Conservation (phyloP, 2,329 filamentous ascomycete species). For the Penicillium aurantiogriseum region DNA sequence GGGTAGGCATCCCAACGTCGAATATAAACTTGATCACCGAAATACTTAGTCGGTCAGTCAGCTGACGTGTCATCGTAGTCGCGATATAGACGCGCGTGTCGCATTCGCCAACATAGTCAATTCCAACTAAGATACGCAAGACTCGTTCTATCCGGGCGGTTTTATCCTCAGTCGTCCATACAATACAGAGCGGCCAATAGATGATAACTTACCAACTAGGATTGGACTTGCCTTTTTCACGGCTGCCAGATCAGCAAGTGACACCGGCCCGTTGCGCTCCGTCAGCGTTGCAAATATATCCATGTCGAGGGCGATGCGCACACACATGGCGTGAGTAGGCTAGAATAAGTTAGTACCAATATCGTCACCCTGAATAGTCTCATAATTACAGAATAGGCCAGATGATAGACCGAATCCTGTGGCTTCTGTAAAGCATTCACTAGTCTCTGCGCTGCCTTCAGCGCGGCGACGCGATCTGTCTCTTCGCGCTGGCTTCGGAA, state of each 20-base stretch:
- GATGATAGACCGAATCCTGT: not conserved
- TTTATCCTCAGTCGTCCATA: not conserved
- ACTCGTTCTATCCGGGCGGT: not conserved
- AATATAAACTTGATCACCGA: not conserved
- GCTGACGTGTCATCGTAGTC: not conserved
- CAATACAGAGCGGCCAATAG: not conserved
- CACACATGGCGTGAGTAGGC: not conserved
- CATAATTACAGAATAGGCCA: not conserved
- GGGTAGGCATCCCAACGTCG: not conserved
- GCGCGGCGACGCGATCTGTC: not conserved
- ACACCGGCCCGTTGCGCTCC: not conserved
- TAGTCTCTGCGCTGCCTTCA: not conserved
- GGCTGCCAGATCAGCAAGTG: not conserved
- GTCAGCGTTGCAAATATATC: not conserved
- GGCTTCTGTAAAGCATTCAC: not conserved
- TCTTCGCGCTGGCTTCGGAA: not conserved
- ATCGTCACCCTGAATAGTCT: no score
- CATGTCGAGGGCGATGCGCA: not conserved
- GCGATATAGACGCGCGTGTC: not conserved
- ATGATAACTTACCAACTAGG: not conserved
- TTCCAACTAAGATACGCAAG: not conserved
- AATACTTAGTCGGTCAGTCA: not conserved
- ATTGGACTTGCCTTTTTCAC: not conserved
- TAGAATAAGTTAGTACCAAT: not conserved
- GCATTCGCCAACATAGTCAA: not conserved